phyloP scores from a whole-genome alignment of 2,329 filamentous ascomycete genomes.

The Spiromastix sp. region DNA sequence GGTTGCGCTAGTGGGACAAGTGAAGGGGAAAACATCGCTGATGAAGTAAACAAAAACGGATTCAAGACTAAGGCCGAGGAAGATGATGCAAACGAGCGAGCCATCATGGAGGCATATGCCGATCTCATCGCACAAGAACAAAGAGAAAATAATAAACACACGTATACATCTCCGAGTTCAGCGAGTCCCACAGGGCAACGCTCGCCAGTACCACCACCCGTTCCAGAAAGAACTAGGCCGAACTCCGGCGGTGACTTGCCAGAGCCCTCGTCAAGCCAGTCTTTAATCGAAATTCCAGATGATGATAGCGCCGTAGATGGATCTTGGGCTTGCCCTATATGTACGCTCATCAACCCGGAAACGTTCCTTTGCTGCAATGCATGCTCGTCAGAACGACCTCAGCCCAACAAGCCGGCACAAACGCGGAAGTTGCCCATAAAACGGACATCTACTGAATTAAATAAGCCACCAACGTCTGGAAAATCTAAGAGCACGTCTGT shows the following conservation, averaged over 20 bases:
- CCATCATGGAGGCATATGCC: conserved; percentile 75
- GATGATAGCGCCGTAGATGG: conserved; percentile 26
- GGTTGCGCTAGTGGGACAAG: conserved; percentile 67
- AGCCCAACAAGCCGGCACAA: conserved; percentile 17
- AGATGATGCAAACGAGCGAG: conserved; percentile 77
- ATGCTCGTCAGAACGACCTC: conserved; percentile 47
- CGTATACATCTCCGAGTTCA: conserved; percentile 43
- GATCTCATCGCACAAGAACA: conserved; percentile 80
- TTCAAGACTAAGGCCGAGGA: conserved; percentile 79
- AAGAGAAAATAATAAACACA: conserved; percentile 46
- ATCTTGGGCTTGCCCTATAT: conserved; percentile 50
- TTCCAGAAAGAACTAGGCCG: conserved; percentile 15
- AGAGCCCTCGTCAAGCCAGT: neutral
- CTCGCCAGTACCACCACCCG: conserved; percentile 29
- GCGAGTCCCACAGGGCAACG: conserved; percentile 42
- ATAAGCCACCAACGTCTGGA: neutral
- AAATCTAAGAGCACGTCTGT: conserved; percentile 18
- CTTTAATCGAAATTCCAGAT: conserved; percentile 11
- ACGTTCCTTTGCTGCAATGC: conserved; percentile 51
- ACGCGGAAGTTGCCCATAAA: conserved; percentile 2
- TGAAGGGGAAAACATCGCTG: conserved; percentile 54
- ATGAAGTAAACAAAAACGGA: conserved; percentile 59
- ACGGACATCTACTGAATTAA: conserved; percentile 3
- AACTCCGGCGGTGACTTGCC: neutral
- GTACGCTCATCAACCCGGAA: conserved; percentile 52